Base-by-base conservation (phyloP, 805 yeast species). In the Candida ascalaphidarum region DNA sequence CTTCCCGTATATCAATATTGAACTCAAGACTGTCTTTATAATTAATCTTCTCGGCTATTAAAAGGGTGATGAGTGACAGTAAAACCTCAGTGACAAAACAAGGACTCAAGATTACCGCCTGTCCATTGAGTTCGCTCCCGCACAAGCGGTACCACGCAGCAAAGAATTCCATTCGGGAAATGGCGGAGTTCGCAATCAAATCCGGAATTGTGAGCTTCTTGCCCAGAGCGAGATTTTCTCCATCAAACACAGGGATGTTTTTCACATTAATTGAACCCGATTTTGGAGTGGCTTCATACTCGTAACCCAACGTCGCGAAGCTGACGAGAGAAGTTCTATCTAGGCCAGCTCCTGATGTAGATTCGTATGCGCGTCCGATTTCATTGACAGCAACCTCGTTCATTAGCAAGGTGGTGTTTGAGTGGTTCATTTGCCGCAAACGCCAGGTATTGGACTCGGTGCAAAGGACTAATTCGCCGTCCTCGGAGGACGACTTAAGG, bases 381-480 rank as follows among this genome's bases (percentile, higher is more conserved):
- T n/a, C n/a, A 14, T 25, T 20, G 11, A 28, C 18, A 7, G 28
- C 28, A 38, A 37, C 23, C 28, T 43, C 40, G 22, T 39, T 39
- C 47, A 73, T 46, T 14, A 86, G 35, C 39, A 85, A 48, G n/a
- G 82, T 77, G 4, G 89, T 71, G 50, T 89, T 86, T 6, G 96
- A 81, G 50, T 89, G 96, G 46, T 84, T 83, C 60, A 81, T 78
- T 43, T 81, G 88, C 29, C 84, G 65, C 11, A 86, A 41, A 25
- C 63, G 60, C 71, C 73, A 86, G 0, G 94, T 81, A 28, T 61
- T 51, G 17, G 54, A 38, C 3, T 54, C 40, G 1, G 89, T 71
- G 33, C 88, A 79, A 11, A 85, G 48, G 17, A 74, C 84, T 7
- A 82, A 70, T 24, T 65, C 68, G 17, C 50, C 37, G 17, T 37